Conservation (phyloP, 805 yeast genomes). For the Starmerella ratchasimensis region DNA sequence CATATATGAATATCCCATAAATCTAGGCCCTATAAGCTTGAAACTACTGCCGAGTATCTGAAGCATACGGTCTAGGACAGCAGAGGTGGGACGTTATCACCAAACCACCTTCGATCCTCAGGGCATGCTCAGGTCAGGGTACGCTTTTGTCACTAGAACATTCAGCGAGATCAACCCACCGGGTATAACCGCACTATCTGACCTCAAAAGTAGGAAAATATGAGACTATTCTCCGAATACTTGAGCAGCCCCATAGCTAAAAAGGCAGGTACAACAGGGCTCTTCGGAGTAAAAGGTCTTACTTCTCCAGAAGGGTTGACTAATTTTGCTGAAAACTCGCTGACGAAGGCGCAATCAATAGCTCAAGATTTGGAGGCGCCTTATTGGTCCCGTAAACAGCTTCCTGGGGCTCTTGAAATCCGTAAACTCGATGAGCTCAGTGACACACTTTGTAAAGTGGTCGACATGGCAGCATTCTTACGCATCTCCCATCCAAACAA, state of each 20-base stretch:
- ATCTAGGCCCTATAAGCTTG: no score
- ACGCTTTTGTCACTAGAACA: no score
- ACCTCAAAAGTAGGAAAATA: no score
- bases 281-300: slow-evolving; percentile 61
- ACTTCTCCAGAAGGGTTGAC: slow-evolving; percentile 56
- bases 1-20: no score
- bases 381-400: slow-evolving; percentile 27
- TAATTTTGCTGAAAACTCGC: slow-evolving; percentile 50
- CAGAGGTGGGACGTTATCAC: no score
- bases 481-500: slow-evolving; percentile 74
- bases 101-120: no score
- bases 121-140: no score
- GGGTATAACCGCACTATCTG: no score
- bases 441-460: slow-evolving; percentile 80
- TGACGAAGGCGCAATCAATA: slow-evolving; percentile 49
- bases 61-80: no score
- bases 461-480: slow-evolving; percentile 85
- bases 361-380: slow-evolving; percentile 44
- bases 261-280: slow-evolving; percentile 31
- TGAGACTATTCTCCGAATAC: slow-evolving; percentile 11
- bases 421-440: slow-evolving; percentile 67
- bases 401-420: slow-evolving; percentile 34
- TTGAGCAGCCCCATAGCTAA: slow-evolving; percentile 20
- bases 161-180: no score
- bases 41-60: no score